Conservation (phyloP, 148 eudicot genomes). For the Linanthus parryae region DNA sequence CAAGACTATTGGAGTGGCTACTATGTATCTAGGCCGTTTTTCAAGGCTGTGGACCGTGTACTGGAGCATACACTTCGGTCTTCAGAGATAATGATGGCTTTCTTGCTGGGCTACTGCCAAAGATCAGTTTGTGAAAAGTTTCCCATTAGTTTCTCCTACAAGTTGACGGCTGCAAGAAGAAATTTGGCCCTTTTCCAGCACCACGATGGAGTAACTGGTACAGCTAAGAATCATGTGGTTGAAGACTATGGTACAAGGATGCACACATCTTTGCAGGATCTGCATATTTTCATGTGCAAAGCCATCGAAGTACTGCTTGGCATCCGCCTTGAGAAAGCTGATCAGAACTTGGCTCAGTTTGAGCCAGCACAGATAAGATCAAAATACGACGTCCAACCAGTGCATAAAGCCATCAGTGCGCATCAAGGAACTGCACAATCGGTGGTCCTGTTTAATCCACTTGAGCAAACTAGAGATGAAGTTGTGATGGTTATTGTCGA, state of each 20-base stretch:
- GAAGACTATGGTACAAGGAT: constrained; percentile 87
- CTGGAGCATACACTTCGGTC: constrained; percentile 93
- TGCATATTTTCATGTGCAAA: constrained; percentile 94
- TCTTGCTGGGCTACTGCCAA: constrained; percentile 77
- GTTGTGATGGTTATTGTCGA: constrained; percentile 83
- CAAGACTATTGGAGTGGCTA: constrained; percentile 99
- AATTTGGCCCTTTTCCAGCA: constrained; percentile 99
- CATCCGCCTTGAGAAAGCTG: constrained; percentile 72
- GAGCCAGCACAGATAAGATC: constrained; percentile 80
- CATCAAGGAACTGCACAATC: constrained; percentile 59
- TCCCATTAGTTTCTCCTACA: constrained; percentile 69
- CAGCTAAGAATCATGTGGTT: constrained; percentile 95
- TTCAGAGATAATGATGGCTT: constrained; percentile 83
- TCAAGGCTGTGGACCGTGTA: constrained; percentile 93
- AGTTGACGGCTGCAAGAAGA: constrained; percentile 91
- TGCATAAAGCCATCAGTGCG: constrained; percentile 47
- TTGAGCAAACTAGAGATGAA: constrained; percentile 83
- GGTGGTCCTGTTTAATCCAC: constrained; percentile 79
- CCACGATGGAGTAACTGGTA: constrained; percentile 98
- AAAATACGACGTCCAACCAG: constrained; percentile 71
- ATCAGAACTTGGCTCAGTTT: constrained; percentile 68
- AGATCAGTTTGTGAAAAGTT: constrained; percentile 80
- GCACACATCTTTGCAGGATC: constrained; percentile 88
- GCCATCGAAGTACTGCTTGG: constrained; percentile 84
- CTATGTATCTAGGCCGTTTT: constrained; percentile 96